Evolutionary conservation across 2,329 filamentous ascomycete genomes (phyloP).

Genomic region (Aspergillus arachidicola): DNA sequence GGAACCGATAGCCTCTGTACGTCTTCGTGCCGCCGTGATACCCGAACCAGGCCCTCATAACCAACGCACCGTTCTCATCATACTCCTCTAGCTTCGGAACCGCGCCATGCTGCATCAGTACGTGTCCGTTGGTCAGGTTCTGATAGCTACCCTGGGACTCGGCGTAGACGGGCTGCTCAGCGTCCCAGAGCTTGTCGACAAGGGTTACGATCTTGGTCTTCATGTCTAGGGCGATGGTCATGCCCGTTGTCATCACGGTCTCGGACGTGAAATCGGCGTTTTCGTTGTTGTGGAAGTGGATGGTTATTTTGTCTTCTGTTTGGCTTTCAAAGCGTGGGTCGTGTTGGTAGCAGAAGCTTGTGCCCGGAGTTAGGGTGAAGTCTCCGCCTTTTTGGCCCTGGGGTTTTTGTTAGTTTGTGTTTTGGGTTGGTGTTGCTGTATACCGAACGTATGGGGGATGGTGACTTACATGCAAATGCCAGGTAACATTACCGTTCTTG

Average conservation of each 20-base stretch:
- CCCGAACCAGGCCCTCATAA: constrained; percentile 36
- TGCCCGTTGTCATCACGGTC: constrained; percentile 23
- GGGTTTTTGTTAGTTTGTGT: neutral
- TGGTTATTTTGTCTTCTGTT: constrained; percentile 27
- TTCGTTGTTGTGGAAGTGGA: constrained; percentile 34
- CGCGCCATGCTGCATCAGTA: constrained; percentile 35
- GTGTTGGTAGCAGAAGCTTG: constrained; percentile 34
- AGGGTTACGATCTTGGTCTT: constrained; percentile 21
- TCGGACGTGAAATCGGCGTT: constrained; percentile 20
- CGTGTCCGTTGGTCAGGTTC: constrained; percentile 24
- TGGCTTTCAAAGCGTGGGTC: constrained; percentile 34
- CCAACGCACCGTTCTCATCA: constrained; percentile 27
- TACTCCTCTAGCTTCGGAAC: constrained; percentile 37
- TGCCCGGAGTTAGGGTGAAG: constrained; percentile 21
- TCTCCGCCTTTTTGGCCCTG: constrained; percentile 29
- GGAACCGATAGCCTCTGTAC: constrained; percentile 32
- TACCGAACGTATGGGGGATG: neutral
- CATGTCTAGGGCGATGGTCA: constrained; percentile 25
- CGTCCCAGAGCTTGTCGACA: constrained; percentile 23
- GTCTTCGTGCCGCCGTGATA: constrained; percentile 27
- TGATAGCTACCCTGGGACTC: constrained; percentile 31
- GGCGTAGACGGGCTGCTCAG: constrained; percentile 24
- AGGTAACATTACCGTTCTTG: constrained; percentile 27
- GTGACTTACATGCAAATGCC: constrained; percentile 27
- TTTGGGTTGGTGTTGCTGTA: neutral